Base-by-base conservation (phyloP, 2,329 filamentous ascomycete genomes). In the Metarhizium album region DNA sequence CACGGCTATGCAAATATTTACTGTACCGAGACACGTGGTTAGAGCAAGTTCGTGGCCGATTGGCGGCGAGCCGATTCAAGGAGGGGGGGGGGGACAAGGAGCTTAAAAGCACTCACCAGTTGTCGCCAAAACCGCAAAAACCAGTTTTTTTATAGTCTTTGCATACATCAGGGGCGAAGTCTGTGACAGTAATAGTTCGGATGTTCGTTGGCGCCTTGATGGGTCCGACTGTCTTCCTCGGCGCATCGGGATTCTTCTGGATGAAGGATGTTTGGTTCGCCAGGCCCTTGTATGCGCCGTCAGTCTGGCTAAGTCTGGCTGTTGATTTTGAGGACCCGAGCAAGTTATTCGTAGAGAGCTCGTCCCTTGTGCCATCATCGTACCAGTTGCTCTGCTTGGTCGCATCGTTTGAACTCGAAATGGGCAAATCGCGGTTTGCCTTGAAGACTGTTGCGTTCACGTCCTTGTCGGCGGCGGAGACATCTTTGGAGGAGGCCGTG, bases 151-250 rank as follows among this genome's bases (percentile, higher is more conserved):
- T 91, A 68, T 88, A 93, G 64, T 97, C 93, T 66, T 97, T 97
- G 70, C 93, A 98, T 0, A 95, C 87, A 58, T 97, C 91, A 0
- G 91, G 89, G 0, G 87, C 85, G 64, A 88, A 97, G 64, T 98
- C 93, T 31, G 83, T 95, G 6, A 91, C 79, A 0, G 90, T 97
- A 56, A 95, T 85, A 2, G 87, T 95, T 48, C 93, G 83, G 51
- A 98, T 84, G 61, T 97, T 97, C 1, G 87, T 87, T 0, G 91
- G 79, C 1, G 87, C 86, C 67, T 95, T 95, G 54, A 94, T 78
- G 0, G 93, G 93, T 0, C 93, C 93, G 29, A 95, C 84, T 35
- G 79, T 75, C 55, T 82, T 78, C 27, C 70, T 72, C 2, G 83
- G 80, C 7, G 86, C 83, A 63, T 94, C 78, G 18, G 87, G 83